Evolutionary conservation across 2,329 filamentous ascomycete genomes (phyloP).

Genomic region (Periconia macrospinosa): DNA sequence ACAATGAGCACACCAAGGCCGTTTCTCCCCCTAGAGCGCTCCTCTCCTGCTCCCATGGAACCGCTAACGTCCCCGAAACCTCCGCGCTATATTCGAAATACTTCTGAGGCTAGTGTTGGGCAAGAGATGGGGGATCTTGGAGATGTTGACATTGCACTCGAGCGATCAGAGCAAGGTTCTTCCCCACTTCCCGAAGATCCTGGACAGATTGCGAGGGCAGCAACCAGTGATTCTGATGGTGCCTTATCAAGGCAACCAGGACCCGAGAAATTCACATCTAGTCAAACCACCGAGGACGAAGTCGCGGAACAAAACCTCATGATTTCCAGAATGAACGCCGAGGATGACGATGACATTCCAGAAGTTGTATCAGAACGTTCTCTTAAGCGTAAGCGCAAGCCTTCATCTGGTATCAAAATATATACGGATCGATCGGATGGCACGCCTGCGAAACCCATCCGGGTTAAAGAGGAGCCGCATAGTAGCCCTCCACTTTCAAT

Average conservation of each 20-base stretch:
- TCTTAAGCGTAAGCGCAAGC: conserved; percentile 46
- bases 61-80: conserved; percentile 5
- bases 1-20: conserved; percentile 17
- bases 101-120: neutral
- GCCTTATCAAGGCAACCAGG: conserved; percentile 4
- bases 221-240: neutral
- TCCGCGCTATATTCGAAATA: neutral
- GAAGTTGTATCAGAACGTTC: conserved; percentile 46
- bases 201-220: neutral
- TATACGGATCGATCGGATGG: conserved; percentile 29
- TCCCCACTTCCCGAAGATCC: neutral
- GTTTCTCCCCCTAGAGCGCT: conserved; percentile 11
- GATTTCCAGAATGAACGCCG: conserved; percentile 5
- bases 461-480: conserved; percentile 44
- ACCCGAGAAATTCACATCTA: conserved; percentile 38
- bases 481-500: conserved; percentile 36
- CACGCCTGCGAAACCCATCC: conserved; percentile 34
- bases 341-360: conserved; percentile 44
- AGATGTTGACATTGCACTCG: neutral
- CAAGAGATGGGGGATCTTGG: neutral
- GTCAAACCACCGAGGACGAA: conserved; percentile 49
- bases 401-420: conserved; percentile 18
- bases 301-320: conserved; percentile 15
- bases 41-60: conserved; percentile 19
- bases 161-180: neutral